A percentile compares a stretch with the other conserved stretches of the same genome.
phyloP scores from a whole-genome alignment of 208 protist genomes.

The Leishmania martiniquensis region DNA sequence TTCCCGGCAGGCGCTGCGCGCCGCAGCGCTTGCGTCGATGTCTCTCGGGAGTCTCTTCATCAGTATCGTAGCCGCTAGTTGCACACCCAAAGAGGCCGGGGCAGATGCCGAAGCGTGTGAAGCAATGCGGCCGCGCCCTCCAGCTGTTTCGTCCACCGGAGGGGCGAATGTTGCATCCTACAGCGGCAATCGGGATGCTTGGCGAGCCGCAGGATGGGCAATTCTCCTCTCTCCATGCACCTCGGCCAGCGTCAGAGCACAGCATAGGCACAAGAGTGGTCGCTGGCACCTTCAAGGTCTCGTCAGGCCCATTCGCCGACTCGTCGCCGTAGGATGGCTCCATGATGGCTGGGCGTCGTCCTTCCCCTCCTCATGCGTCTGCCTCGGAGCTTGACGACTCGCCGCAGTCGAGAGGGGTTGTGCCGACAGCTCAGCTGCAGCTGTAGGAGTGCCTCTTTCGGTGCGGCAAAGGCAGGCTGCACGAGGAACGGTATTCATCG shows the following conservation, averaged over 20 bases:
- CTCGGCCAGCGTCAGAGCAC: background rate
- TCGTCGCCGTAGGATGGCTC: background rate
- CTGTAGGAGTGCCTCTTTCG: constrained; percentile 11
- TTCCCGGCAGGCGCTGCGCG: constrained; percentile 35
- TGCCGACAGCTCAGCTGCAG: background rate
- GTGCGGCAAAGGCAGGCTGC: background rate
- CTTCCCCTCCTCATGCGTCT: background rate
- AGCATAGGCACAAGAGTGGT: background rate
- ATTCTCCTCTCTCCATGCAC: background rate
- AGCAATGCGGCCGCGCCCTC: constrained; percentile 20
- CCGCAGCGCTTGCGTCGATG: constrained; percentile 19
- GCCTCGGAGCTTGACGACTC: background rate
- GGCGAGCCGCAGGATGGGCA: background rate
- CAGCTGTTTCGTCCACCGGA: constrained; percentile 30
- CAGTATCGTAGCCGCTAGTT: constrained; percentile 11
- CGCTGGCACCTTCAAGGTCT: background rate
- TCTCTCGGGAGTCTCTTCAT: constrained; percentile 14
- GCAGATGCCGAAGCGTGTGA: constrained; percentile 15
- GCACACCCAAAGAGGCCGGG: constrained; percentile 26
- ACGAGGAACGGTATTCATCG: background rate
- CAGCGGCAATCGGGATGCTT: constrained; percentile 1
- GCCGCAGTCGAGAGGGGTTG: background rate
- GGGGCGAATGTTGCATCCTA: constrained; percentile 6
- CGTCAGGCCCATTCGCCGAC: background rate
- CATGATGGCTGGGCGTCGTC: background rate